A percentile compares a stretch with the other conserved stretches of the same genome.
These are phyloP conservation scores for Knoxia roxburghii DNA, from an alignment of 257 asterid species.

Conservation along the genomic window DNA sequence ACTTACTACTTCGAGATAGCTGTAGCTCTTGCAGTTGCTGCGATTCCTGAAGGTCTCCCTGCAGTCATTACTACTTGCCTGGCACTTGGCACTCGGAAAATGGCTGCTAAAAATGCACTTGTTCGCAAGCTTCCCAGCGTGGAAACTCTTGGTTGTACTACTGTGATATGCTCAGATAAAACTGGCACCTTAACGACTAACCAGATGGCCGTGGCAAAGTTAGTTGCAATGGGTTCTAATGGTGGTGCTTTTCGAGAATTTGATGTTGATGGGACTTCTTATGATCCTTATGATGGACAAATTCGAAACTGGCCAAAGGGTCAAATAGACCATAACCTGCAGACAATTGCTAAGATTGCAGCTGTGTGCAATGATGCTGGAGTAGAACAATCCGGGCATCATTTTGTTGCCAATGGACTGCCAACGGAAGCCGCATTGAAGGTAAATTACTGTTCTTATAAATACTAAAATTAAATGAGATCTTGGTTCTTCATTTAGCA, in stretches of 20 bases:
- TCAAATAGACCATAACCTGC: conserved; percentile 67
- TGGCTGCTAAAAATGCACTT: conserved; percentile 99
- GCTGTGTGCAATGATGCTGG: conserved; percentile 95
- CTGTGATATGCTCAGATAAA: conserved; percentile 97
- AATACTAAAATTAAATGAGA: not conserved
- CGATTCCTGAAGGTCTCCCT: conserved; percentile 98
- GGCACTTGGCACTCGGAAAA: conserved; percentile 98
- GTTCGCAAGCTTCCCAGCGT: conserved; percentile 99
- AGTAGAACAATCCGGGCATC: conserved; percentile 74
- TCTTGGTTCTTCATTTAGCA: not conserved
- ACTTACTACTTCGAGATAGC: conserved; percentile 98
- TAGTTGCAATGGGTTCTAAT: conserved; percentile 69
- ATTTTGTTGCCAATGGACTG: conserved; percentile 71
- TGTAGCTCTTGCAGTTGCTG: conserved; percentile 98
- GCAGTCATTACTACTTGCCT: conserved; percentile 97
- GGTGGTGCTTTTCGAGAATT: conserved; percentile 47
- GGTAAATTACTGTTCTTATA: conserved; percentile 34
- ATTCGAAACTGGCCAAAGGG: conserved; percentile 74
- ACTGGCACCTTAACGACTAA: conserved; percentile 96
- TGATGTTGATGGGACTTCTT: conserved; percentile 75
- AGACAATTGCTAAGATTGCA: conserved; percentile 89
- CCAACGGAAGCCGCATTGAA: conserved; percentile 98
- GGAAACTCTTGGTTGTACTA: conserved; percentile 99
- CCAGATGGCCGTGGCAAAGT: conserved; percentile 95
- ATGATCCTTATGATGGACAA: conserved; percentile 86